Conservation (phyloP, 345 rosid species). For the Xanthoceras sorbifolium region DNA sequence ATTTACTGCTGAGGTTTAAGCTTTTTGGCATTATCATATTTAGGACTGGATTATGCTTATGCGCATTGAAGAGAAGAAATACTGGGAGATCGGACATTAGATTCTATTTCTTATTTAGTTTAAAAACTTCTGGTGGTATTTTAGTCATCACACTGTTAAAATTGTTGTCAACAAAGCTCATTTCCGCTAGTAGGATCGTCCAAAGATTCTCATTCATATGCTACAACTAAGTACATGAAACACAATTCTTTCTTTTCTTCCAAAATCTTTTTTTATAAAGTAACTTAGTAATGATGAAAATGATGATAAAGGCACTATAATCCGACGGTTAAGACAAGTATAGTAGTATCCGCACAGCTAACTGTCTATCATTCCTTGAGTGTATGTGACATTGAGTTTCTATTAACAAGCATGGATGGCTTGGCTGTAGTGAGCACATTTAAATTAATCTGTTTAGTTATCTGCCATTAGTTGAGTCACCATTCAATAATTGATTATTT, state of each 20-base stretch:
- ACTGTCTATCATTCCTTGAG: neutral
- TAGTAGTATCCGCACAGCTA: neutral
- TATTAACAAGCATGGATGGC: neutral
- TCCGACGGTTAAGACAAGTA: neutral
- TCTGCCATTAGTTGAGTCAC: neutral
- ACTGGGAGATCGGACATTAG: neutral
- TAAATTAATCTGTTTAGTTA: neutral
- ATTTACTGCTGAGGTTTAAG: neutral
- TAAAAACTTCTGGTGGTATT: conserved; percentile 1
- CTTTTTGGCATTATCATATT: neutral
- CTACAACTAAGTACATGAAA: neutral
- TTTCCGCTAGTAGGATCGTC: neutral
- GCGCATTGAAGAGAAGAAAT: neutral
- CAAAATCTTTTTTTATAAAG: neutral
- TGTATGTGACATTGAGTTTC: neutral
- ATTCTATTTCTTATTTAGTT: neutral
- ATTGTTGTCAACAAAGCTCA: neutral
- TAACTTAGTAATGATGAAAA: neutral
- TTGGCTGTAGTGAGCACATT: neutral
- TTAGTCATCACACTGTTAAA: neutral
- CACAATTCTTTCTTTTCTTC: neutral
- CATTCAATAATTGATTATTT: neutral
- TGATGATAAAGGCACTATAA: neutral
- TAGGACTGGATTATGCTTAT: neutral
- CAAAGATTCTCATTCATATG: neutral